Evolutionary conservation across 345 rosid genomes (phyloP).

Genomic region (Triadica sebifera): DNA sequence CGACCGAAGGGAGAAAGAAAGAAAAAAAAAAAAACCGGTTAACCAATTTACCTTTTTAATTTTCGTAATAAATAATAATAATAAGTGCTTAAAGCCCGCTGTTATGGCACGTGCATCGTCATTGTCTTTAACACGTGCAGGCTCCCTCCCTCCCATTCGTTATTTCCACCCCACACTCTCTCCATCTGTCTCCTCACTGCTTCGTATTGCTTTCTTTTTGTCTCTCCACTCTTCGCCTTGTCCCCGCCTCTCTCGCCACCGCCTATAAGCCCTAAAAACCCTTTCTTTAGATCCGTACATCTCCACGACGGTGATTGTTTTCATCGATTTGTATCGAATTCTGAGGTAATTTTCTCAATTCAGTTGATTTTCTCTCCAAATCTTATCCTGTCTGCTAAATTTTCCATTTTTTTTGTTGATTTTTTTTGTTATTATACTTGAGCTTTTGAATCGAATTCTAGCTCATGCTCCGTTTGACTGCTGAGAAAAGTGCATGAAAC

Average conservation of each 20-base stretch:
- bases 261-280: background rate
- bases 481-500: conserved; percentile 6
- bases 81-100: background rate
- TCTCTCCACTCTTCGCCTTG: conserved; percentile 4
- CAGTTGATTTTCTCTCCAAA: background rate
- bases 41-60: no score
- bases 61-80: background rate
- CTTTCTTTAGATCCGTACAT: background rate
- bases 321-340: background rate
- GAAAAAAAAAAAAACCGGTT: no score
- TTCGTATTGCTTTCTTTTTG: background rate
- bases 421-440: background rate
- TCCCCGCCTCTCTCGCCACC: background rate
- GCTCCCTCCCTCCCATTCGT: conserved; percentile 4
- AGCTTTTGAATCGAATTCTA: background rate
- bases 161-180: conserved; percentile 12
- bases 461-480: background rate
- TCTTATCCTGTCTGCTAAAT: background rate
- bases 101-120: conserved; percentile 10
- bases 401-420: background rate
- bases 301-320: background rate
- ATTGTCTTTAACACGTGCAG: background rate
- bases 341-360: conserved; percentile 3
- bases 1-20: background rate
- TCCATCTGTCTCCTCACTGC: background rate